Evolutionary conservation across 768 basidiomycete genomes (phyloP).

Genomic region (Tephrocybe sp.): DNA sequence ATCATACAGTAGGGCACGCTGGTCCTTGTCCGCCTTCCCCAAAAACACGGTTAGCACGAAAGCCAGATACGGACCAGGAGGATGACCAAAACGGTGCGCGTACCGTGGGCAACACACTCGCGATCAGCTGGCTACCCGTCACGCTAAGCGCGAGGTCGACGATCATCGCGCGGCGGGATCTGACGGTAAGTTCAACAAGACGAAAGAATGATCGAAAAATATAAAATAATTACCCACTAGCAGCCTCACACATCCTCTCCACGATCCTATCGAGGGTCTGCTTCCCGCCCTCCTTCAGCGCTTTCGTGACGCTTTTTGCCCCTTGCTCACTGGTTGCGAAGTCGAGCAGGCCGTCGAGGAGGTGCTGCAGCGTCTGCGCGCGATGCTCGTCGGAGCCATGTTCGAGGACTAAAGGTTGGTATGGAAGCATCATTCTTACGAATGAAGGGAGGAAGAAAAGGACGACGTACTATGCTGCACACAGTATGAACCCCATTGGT

Average conservation of each 20-base stretch:
- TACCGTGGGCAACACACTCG: slow-evolving; percentile 77
- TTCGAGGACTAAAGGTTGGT: slow-evolving; percentile 60
- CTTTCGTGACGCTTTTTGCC: slow-evolving; percentile 85
- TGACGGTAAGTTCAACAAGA: slow-evolving; percentile 14
- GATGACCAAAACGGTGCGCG: slow-evolving; percentile 18
- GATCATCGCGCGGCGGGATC: slow-evolving; percentile 75
- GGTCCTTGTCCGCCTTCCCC: slow-evolving; percentile 79
- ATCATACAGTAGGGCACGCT: slow-evolving; percentile 78
- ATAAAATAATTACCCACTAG: slow-evolving; percentile 58
- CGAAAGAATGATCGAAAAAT: not conserved
- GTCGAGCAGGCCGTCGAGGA: slow-evolving; percentile 73
- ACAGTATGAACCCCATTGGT: slow-evolving; percentile 89
- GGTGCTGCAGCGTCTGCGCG: slow-evolving; percentile 74
- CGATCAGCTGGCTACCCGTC: slow-evolving; percentile 85
- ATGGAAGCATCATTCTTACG: too few relatives aligned
- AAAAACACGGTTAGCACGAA: slow-evolving; percentile 1
- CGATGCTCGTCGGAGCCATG: slow-evolving; percentile 80
- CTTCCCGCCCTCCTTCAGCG: slow-evolving; percentile 80
- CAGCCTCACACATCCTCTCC: slow-evolving; percentile 82
- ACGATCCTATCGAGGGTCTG: slow-evolving; percentile 75
- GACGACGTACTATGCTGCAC: slow-evolving; percentile 73
- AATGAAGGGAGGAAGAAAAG: not conserved
- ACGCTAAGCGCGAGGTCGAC: slow-evolving; percentile 84
- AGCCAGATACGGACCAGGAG: not conserved
- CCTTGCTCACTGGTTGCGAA: slow-evolving; percentile 85